Evolutionary conservation across 257 asterid species (phyloP).

Genomic region (Eucommia ulmoides): DNA sequence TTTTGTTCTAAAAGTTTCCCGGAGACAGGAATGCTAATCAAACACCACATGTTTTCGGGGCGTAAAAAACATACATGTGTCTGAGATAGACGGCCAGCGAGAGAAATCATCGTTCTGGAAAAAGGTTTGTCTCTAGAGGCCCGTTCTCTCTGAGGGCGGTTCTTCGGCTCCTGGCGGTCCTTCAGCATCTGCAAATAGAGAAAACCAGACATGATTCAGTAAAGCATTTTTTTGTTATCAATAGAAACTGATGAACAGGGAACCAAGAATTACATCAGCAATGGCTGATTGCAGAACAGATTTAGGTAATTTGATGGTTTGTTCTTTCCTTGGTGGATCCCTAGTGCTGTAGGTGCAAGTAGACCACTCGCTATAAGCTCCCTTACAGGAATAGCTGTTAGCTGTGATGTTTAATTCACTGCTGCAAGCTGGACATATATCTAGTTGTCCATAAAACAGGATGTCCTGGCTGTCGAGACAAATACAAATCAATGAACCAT

Average conservation of each 20-base stretch:
- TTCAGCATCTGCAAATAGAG: constrained; percentile 32
- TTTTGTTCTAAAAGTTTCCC: no score
- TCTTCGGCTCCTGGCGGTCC: constrained; percentile 29
- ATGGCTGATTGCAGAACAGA: constrained; percentile 32
- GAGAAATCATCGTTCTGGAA: constrained; percentile 51
- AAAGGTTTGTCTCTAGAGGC: constrained; percentile 35
- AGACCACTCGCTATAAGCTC: constrained; percentile 66
- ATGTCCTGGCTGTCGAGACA: constrained; percentile 88
- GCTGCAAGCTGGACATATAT: constrained; percentile 44
- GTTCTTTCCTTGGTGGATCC: constrained; percentile 53
- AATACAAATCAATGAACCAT: no score
- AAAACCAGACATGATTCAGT: background rate
- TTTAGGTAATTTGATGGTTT: constrained; percentile 47
- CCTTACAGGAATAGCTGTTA: constrained; percentile 32
- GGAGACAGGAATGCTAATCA: no score
- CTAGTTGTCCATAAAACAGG: constrained; percentile 57
- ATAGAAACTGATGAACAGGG: background rate
- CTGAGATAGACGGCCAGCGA: constrained; percentile 60
- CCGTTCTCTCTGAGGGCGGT: constrained; percentile 13
- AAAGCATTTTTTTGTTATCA: background rate
- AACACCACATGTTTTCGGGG: no score
- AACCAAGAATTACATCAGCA: constrained; percentile 27
- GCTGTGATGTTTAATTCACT: constrained; percentile 24
- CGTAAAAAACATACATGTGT: constrained; percentile 37
- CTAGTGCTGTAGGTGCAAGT: constrained; percentile 40